A percentile compares a stretch with the other conserved stretches of the same genome.
Evolutionary conservation across 441 rosid genomes (phyloP).

Genomic region (Oxalis stricta): DNA sequence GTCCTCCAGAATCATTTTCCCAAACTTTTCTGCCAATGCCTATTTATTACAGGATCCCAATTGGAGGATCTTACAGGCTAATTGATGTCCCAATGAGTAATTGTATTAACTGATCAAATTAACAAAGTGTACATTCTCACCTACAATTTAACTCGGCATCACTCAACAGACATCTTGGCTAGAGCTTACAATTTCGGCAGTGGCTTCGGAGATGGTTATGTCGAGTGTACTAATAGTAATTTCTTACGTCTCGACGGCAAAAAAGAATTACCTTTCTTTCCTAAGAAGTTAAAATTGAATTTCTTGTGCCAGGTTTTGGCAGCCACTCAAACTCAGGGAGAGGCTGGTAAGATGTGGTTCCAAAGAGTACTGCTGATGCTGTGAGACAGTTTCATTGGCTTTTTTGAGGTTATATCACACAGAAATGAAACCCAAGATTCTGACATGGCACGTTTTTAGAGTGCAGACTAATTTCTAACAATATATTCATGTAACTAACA

Average conservation of each 20-base stretch:
- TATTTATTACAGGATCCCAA: slow-evolving; percentile 47
- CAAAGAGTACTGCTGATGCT: slow-evolving; percentile 94
- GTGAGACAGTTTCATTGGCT: slow-evolving; percentile 96
- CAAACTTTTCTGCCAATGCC: background rate
- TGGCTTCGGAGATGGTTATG: slow-evolving; percentile 77
- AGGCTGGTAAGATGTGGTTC: slow-evolving; percentile 75
- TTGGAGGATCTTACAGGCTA: slow-evolving; percentile 85
- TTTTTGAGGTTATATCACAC: slow-evolving; percentile 95
- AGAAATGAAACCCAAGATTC: too few species aligned
- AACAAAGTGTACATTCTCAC: slow-evolving; percentile 95
- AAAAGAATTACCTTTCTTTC: background rate
- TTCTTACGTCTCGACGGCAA: too few species aligned
- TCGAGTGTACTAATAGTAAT: slow-evolving; percentile 34
- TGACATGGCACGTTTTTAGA: too few species aligned
- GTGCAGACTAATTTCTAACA: too few species aligned
- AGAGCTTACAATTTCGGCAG: slow-evolving; percentile 69
- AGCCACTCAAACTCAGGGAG: slow-evolving; percentile 97
- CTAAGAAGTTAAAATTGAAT: background rate
- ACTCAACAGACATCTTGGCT: slow-evolving; percentile 65
- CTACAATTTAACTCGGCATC: slow-evolving; percentile 83
- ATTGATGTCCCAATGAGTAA: slow-evolving; percentile 98
- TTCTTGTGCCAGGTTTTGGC: slow-evolving; percentile 50
- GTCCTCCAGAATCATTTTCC: too few species aligned
- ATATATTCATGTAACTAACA: slow-evolving; percentile 14
- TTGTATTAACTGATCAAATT: slow-evolving; percentile 84